Percentiles rank a stretch among this genome's conserved stretches.
These are phyloP conservation scores for Nicotiana sylvestris DNA, from an alignment of 257 asterid species.

Conservation along the genomic window DNA sequence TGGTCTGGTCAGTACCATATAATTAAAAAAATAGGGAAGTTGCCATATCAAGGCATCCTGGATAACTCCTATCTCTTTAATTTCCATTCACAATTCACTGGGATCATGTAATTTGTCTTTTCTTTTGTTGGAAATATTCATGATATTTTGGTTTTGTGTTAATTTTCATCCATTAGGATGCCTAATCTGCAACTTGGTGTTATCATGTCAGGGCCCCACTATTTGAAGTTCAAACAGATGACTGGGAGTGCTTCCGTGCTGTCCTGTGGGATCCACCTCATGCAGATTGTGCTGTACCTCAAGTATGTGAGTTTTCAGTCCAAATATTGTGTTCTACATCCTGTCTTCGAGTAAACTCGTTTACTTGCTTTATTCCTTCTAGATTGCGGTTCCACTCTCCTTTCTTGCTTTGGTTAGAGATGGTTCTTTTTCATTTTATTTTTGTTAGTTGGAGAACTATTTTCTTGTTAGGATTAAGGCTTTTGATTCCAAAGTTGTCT, in stretches of 20 bases:
- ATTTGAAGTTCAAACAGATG: slow-evolving; percentile 85
- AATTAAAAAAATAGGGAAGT: neutral
- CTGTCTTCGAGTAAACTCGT: neutral
- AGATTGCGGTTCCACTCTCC: neutral
- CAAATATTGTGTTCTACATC: slow-evolving; percentile 7
- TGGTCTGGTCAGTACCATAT: too few relatives aligned
- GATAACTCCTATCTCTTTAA: neutral
- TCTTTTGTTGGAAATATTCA: neutral
- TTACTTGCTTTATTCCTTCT: slow-evolving; percentile 5
- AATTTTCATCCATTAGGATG: neutral
- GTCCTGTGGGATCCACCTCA: slow-evolving; percentile 84
- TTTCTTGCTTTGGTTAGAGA: neutral
- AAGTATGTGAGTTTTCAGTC: slow-evolving; percentile 39
- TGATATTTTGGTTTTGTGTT: neutral
- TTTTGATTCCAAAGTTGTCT: neutral
- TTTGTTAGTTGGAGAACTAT: neutral
- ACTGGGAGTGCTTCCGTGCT: slow-evolving; percentile 77
- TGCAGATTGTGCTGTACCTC: slow-evolving; percentile 96
- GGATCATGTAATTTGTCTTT: neutral
- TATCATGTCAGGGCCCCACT: slow-evolving; percentile 73
- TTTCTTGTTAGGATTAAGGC: neutral
- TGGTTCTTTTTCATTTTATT: neutral
- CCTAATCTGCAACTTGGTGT: slow-evolving; percentile 13
- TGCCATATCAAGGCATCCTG: neutral
- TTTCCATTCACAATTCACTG: neutral